phyloP scores from a whole-genome alignment of 257 asterid species.

The Oldenlandia corymbosa region DNA sequence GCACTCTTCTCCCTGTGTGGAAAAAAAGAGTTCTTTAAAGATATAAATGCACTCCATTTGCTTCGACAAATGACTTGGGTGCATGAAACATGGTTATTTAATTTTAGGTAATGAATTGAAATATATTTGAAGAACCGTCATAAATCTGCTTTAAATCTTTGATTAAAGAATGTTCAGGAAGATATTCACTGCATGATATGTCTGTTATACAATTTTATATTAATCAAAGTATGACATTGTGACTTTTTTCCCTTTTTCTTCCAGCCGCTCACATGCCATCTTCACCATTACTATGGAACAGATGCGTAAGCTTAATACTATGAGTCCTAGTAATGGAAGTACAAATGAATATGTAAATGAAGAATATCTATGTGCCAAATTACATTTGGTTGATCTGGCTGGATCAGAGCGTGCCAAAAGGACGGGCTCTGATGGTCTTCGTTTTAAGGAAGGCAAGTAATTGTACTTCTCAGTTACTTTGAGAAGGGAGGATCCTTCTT shows the following conservation, averaged over 20 bases:
- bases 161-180: background rate
- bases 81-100: background rate
- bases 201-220: background rate
- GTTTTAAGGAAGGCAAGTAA: constrained; percentile 86
- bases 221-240: background rate
- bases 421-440: constrained; percentile 97
- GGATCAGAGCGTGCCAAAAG: constrained; percentile 99
- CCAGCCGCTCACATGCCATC: constrained; percentile 98
- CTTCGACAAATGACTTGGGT: background rate
- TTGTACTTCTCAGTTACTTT: constrained; percentile 1
- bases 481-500: background rate
- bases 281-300: constrained; percentile 99
- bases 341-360: constrained; percentile 68
- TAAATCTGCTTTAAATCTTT: constrained; percentile 4
- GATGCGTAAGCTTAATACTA: constrained; percentile 61
- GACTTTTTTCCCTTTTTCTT: constrained; percentile 8
- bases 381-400: constrained; percentile 99
- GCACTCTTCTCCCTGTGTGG: background rate
- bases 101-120: background rate
- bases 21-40: background rate
- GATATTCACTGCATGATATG: background rate
- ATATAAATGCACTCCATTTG: background rate
- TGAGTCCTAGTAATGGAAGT: constrained; percentile 37
- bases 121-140: background rate
- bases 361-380: constrained; percentile 94